Evolutionary conservation across 2,329 filamentous ascomycete genomes (phyloP), one percentile per base, ranked within the genome.

Genomic region (Fusarium sp.): DNA sequence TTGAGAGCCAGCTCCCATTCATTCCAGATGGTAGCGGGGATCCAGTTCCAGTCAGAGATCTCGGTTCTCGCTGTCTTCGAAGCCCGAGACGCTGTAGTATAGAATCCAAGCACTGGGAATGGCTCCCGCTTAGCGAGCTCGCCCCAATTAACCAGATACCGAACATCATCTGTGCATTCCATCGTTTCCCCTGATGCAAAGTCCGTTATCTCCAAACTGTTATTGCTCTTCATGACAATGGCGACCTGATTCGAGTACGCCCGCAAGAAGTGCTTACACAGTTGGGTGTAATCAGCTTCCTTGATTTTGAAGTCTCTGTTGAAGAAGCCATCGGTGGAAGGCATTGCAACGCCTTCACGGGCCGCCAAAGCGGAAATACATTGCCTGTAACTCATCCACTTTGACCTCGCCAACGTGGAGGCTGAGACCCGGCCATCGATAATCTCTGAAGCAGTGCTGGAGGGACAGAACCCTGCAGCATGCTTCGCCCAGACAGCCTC

Each of bases 21-120:
- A 4, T 11, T 3, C 49, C 49, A 53, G 10, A 53, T 13, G 15
- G 18, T 17, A 53, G 7, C 10, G 7, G 49, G 49, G 35, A 53
- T 53, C 49, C 49, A 53, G 49, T 53, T 53, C 49, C 49, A 53
- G 49, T 53, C 49, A 27, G 49, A 39, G 14, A 53, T 53, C 18
- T 9, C 15, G 18, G 7, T 27, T 27, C 33, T 53, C 13, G 18
- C 14, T 5, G 3, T 7, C 13, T 8, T 18, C 3, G 49, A 20
- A 3, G 4, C 18, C 9, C 35, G 33, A 53, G 35, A 39, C 27
- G 33, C 22, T 27, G 49, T 2, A 11, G 35, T 41, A 15, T 53
- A 53, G 49, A 53, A 53, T 7, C 49, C 49, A n/a, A 53, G 22
- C 10, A 53, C 18, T 4, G 25, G 3, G 20, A 14, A 17, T 13